Evolutionary conservation across 2,329 filamentous ascomycete species (phyloP), one percentile per base, ranked within the genome.

Genomic region (Hirsutella thompsonii): DNA sequence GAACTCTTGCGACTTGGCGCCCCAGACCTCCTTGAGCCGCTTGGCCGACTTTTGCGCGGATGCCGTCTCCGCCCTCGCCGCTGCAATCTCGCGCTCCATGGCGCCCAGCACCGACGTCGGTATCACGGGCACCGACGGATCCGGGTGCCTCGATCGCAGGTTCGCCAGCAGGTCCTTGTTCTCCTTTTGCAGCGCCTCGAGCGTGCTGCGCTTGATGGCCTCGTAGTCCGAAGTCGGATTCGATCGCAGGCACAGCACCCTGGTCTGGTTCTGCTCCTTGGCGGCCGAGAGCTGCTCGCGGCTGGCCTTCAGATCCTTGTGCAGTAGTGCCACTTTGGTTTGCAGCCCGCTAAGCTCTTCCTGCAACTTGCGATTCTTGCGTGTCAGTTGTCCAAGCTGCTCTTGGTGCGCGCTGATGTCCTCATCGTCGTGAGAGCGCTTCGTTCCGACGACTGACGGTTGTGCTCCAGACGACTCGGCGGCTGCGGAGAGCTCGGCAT

Each of bases 1-100:
- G 66, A 98, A 96, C 63, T 98, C 92, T 52, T 83, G 79, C 1
- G 84, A 88, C 60, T 96, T 98, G 49, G 83, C 76, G 0, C 77
- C 77, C 83, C 87, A 98, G 43, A 96, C 92, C 55, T 95, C 84
- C 52, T 93, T 94, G 11, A 96, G 77, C 2, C 92, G 83, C 19
- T 79, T 72, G 47, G 84, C 83, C 37, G 84, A 81, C 62, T 95
- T 98, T 49, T 92, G 83, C 32, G 81, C 78, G 1, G 83, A 81
- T 0, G 75, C 74, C 13, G 77, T 79, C 50, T 84, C 79, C 44
- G 77, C 66, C 52, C 78, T 78, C 19, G 80, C 79, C 10, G 84
- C 83, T 26, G 76, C 70, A 33, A 95, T 73, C 49, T 92, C 82
- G 40, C 86, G 74, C 45, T 83, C 80, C 34, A 83, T 74, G 16